Evolutionary conservation across 2,329 filamentous ascomycete species (phyloP).

Genomic region (Penicillium sp.): DNA sequence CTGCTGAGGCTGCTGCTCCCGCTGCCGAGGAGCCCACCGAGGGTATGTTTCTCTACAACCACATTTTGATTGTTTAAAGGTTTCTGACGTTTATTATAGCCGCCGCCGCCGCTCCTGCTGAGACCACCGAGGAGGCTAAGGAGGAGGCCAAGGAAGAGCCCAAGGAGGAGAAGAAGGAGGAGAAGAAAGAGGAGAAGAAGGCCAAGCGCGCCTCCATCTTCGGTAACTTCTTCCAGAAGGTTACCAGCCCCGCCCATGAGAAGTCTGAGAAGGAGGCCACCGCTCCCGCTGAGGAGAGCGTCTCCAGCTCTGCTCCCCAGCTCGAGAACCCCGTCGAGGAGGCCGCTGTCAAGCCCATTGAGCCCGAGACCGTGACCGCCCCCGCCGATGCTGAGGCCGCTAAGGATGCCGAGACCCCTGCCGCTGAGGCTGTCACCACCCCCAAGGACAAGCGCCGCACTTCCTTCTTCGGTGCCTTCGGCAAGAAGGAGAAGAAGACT

Average conservation of each 20-base stretch:
- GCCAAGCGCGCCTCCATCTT: constrained; percentile 84
- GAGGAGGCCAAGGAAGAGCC: constrained; percentile 28
- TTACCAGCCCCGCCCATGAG: constrained; percentile 45
- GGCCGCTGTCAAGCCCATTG: constrained; percentile 36
- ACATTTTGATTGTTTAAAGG: no score
- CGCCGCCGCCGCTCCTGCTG: constrained; percentile 45
- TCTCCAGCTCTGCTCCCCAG: constrained; percentile 51
- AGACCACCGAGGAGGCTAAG: constrained; percentile 53
- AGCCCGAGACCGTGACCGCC: constrained; percentile 45
- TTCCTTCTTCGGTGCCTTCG: constrained; percentile 56
- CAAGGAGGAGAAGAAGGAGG: constrained; percentile 36
- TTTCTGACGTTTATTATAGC: constrained; percentile 17
- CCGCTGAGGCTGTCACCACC: constrained; percentile 32
- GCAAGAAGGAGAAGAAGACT: constrained; percentile 53
- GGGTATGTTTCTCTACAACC: constrained; percentile 26
- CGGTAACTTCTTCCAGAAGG: constrained; percentile 73
- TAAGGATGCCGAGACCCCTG: constrained; percentile 33
- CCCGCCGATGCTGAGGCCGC: constrained; percentile 38
- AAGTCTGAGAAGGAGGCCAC: constrained; percentile 50
- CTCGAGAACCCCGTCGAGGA: constrained; percentile 46
- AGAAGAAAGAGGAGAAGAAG: constrained; percentile 50
- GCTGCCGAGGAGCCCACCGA: constrained; percentile 21
- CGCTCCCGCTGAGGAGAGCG: constrained; percentile 47
- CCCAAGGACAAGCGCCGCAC: constrained; percentile 51
- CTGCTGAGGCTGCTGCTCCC: constrained; percentile 28